These are phyloP conservation scores for Plasmodium gaboni DNA, from an alignment of 169 alveolate species.

Conservation along the genomic window DNA sequence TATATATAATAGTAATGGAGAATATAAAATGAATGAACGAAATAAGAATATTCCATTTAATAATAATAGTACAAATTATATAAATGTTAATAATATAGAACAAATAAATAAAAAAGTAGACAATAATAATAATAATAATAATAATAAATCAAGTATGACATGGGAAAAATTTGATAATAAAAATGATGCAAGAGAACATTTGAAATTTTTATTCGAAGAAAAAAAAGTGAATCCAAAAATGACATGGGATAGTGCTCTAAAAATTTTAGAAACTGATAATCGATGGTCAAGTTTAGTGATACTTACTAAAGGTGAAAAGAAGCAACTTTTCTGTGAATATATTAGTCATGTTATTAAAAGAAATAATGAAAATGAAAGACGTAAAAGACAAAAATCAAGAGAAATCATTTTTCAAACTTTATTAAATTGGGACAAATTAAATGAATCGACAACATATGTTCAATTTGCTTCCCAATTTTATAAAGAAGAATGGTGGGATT, in stretches of 20 bases:
- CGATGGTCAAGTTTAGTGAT: conserved; percentile 83
- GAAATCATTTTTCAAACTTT: conserved; percentile 81
- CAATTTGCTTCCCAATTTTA: conserved; percentile 85
- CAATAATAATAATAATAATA: not conserved
- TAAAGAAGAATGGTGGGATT: conserved; percentile 89
- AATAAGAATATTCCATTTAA: not conserved
- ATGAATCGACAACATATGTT: conserved; percentile 77
- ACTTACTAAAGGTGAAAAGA: conserved; percentile 88
- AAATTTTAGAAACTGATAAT: conserved; percentile 78
- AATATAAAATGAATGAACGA: not conserved
- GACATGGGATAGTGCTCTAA: conserved; percentile 84
- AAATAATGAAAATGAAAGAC: conserved; percentile 85
- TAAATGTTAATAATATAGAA: conserved; percentile 16
- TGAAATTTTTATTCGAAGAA: conserved; percentile 79
- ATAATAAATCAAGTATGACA: not conserved
- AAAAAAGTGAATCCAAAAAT: conserved; percentile 83
- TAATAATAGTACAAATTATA: not conserved
- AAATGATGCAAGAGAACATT: conserved; percentile 82
- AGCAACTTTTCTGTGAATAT: conserved; percentile 88
- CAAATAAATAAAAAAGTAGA: conserved; percentile 16
- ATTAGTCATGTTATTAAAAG: conserved; percentile 87
- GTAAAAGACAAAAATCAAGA: conserved; percentile 81
- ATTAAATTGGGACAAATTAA: conserved; percentile 81
- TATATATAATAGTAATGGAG: not conserved
- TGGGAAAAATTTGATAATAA: conserved; percentile 78